Base-by-base conservation (phyloP, 1,284 basidiomycete genomes). In the Volvariella surrecta region DNA sequence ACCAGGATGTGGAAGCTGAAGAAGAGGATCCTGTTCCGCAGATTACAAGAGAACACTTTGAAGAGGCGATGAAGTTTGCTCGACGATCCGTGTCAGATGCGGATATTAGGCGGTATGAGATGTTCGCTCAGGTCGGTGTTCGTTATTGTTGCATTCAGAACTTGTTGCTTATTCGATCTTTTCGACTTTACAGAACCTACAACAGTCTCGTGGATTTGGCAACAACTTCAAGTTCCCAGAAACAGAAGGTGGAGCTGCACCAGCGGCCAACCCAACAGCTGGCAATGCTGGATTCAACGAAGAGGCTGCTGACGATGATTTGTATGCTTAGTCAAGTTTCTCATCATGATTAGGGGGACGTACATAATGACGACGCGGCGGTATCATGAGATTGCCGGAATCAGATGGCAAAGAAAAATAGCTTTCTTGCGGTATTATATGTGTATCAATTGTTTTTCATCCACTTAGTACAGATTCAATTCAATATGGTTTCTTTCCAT, bases 141-240 rank as follows among this genome's bases (percentile, higher is more conserved):
- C 31, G 42, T 42, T 41, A 28, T 46, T 50, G 22, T 46, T 39
- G 43, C 39, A 18, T 44, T 32, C 42, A 47, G 37, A n/a, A 10
- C 18, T 15, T 42, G 34, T 49, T 30, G 37, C 44, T 48, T 15
- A 7, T 32, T 39, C 24, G 11, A 6, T 15, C 34, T 6, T 35
- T 35, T 4, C 15, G 7, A 35, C 24, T 11, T 32, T 35, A 47
- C 58, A 89, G 82, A 91, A 90, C 61, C 66, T 91, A 49, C 88
- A 90, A 67, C 89, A 93, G 63, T 87, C 86, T 48, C 82, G 87
- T 54, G 86, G 81, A 32, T 87, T 89, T 57, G 92, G 92, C 42
- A 83, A 82, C 61, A 83, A 79, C 59, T 96, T 96, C 81, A 91
- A 90, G 73, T 99, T 99, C 91, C 96, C 96, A 15, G 94, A 97